These are phyloP conservation scores for Penicillium flavigenum DNA, from an alignment of 495 filamentous ascomycete species.

Conservation along the genomic window DNA sequence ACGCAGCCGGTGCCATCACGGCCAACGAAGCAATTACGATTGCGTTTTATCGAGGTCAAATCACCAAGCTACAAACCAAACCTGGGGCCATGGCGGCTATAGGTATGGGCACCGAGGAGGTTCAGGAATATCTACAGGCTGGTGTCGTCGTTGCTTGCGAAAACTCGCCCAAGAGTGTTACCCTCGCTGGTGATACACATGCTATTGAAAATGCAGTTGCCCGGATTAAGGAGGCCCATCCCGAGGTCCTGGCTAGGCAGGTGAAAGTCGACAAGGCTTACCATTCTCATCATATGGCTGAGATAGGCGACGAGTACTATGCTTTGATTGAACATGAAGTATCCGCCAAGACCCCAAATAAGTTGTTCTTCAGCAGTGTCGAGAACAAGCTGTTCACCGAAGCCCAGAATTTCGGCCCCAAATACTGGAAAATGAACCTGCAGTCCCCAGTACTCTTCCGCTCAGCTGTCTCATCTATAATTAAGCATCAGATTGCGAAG, in stretches of 20 bases:
- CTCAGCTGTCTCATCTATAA: slow-evolving; percentile 25
- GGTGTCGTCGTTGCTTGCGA: slow-evolving; percentile 30
- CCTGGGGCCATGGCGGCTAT: slow-evolving; percentile 33
- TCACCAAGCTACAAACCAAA: slow-evolving; percentile 2
- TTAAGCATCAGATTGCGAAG: slow-evolving; percentile 23
- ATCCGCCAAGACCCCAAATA: not conserved
- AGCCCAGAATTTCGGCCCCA: slow-evolving; percentile 26
- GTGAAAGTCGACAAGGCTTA: slow-evolving; percentile 53
- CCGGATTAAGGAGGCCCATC: slow-evolving; percentile 30
- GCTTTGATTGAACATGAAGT: slow-evolving; percentile 21
- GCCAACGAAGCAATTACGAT: slow-evolving; percentile 36
- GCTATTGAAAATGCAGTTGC: slow-evolving; percentile 46
- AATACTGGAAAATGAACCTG: slow-evolving; percentile 47
- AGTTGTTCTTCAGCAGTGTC: slow-evolving; percentile 35
- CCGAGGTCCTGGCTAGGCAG: slow-evolving; percentile 46
- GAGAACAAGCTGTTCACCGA: slow-evolving; percentile 19
- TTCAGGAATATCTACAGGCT: slow-evolving; percentile 10
- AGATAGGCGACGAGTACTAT: slow-evolving; percentile 13
- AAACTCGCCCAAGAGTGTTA: slow-evolving; percentile 31
- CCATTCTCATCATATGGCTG: slow-evolving; percentile 19
- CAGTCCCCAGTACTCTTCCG: slow-evolving; percentile 41
- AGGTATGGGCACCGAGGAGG: slow-evolving; percentile 19
- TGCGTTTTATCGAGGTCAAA: slow-evolving; percentile 37
- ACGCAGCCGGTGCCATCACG: slow-evolving; percentile 53
- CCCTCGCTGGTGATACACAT: slow-evolving; percentile 29